A percentile compares a stretch with the other conserved stretches of the same genome.
Evolutionary conservation across 2,329 filamentous ascomycete species (phyloP).

Genomic region (Zasmidium citrigriseum): DNA sequence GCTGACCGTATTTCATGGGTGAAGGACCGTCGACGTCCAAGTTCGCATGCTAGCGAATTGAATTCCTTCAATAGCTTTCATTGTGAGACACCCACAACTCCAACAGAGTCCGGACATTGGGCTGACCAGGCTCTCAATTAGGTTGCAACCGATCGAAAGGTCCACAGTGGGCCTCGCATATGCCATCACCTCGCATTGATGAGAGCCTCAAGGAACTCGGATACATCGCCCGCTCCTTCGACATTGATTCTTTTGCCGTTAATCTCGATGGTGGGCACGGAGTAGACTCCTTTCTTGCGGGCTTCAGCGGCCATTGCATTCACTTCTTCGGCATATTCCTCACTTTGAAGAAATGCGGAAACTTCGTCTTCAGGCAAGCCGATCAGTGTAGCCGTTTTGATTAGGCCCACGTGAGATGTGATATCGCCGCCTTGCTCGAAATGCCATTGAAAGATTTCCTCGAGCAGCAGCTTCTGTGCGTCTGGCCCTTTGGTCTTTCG

Average conservation of each 20-base stretch:
- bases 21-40: no score
- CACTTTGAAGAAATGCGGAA: slow-evolving; percentile 8
- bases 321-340: slow-evolving; percentile 10
- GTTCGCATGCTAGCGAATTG: no score
- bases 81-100: no score
- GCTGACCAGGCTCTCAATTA: neutral
- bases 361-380: slow-evolving; percentile 22
- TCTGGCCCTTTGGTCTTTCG: slow-evolving; percentile 15
- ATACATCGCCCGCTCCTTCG: slow-evolving; percentile 19
- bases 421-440: slow-evolving; percentile 38
- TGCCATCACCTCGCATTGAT: neutral
- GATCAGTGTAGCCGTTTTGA: slow-evolving; percentile 22
- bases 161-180: neutral
- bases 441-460: slow-evolving; percentile 32
- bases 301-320: slow-evolving; percentile 15
- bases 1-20: neutral
- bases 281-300: slow-evolving; percentile 11
- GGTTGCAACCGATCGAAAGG: neutral
- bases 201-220: slow-evolving; percentile 18
- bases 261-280: slow-evolving; percentile 40
- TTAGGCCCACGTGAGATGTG: slow-evolving; percentile 26
- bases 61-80: no score
- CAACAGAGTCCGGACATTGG: neutral
- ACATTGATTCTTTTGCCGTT: slow-evolving; percentile 14
- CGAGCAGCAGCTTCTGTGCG: slow-evolving; percentile 25